These are phyloP conservation scores for Neurospora sp. DNA, from an alignment of 2,329 filamentous ascomycete genomes.

Conservation along the genomic window DNA sequence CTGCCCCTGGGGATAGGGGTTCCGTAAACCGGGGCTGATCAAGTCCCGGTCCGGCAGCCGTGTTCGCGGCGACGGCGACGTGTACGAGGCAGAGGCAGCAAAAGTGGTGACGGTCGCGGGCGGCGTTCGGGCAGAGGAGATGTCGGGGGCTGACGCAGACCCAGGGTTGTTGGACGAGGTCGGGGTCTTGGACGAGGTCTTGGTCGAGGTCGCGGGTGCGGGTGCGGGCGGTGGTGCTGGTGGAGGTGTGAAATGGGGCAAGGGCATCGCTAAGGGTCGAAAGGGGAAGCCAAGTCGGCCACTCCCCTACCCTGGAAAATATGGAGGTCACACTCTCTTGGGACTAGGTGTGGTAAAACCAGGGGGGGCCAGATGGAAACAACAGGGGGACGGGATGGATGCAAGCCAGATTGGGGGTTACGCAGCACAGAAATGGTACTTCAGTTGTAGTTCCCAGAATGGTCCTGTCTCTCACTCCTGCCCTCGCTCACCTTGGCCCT, in stretches of 20 bases:
- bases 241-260: slow-evolving; percentile 8
- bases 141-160: slow-evolving; percentile 3
- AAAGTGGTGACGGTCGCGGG: slow-evolving; percentile 4
- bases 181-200: slow-evolving; percentile 9
- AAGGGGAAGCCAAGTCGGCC: slow-evolving; percentile 2
- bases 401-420: neutral
- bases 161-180: neutral
- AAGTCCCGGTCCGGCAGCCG: slow-evolving; percentile 4
- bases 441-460: neutral
- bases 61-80: slow-evolving; percentile 14
- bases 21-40: slow-evolving; percentile 1
- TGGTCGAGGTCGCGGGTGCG: slow-evolving; percentile 10
- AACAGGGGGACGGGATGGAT: neutral
- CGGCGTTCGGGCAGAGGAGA: slow-evolving; percentile 11
- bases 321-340: neutral
- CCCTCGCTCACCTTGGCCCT: neutral
- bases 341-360: neutral
- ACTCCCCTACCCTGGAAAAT: neutral
- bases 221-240: neutral
- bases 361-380: neutral
- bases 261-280: slow-evolving; percentile 15
- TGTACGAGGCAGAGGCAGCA: slow-evolving; percentile 5
- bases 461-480: neutral
- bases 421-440: neutral
- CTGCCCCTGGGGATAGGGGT: slow-evolving; percentile 1